Evolutionary conservation across 208 protist genomes (phyloP).

Genomic region (Phytomonas francai): DNA sequence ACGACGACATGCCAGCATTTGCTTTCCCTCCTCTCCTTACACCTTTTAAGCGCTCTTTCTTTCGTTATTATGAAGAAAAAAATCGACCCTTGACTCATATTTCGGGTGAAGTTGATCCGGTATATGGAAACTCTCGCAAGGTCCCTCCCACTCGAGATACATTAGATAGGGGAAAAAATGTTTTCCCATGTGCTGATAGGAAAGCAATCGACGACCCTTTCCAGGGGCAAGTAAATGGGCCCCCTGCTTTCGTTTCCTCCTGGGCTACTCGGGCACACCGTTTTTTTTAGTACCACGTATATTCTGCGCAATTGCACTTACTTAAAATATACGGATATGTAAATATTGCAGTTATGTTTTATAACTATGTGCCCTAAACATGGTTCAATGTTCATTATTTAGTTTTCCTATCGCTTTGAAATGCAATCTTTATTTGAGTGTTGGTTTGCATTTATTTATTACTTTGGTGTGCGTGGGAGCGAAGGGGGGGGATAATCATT

Average conservation of each 20-base stretch:
- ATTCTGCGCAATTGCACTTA: not conserved
- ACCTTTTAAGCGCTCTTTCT: conserved; percentile 2
- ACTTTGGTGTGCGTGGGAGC: no score
- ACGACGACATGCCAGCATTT: not conserved
- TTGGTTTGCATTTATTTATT: not conserved
- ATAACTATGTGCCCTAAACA: not conserved
- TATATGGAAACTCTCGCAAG: not conserved
- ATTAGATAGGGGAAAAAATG: not conserved
- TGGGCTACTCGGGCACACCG: not conserved
- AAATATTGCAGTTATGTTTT: not conserved
- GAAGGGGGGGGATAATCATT: not conserved
- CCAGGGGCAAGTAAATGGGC: not conserved
- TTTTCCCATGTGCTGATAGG: not conserved
- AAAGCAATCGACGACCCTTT: not conserved
- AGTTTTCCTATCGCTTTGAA: not conserved
- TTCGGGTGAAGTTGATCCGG: not conserved
- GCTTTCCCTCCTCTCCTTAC: conserved; percentile 8
- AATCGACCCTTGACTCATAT: not conserved
- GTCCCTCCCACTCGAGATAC: not conserved
- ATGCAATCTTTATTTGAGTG: not conserved
- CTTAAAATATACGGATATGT: not conserved
- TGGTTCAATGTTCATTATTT: not conserved
- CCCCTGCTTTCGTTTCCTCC: not conserved
- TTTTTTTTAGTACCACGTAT: not conserved
- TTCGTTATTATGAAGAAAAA: conserved; percentile 6